Base-by-base conservation (phyloP, 208 protist genomes). In the Wallacemonas collosoma region DNA sequence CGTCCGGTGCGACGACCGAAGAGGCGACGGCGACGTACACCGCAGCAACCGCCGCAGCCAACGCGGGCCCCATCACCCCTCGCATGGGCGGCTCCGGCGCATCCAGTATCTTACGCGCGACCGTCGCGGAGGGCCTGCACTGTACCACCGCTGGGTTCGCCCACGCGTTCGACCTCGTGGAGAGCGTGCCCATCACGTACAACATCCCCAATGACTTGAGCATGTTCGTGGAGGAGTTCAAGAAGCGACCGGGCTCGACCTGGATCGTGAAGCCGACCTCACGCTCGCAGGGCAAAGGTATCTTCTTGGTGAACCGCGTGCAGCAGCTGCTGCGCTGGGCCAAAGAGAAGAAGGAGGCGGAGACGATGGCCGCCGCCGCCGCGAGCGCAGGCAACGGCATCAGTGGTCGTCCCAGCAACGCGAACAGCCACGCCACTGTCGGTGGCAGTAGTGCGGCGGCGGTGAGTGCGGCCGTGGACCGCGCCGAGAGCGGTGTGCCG, bases 241-340 rank as follows among this genome's bases (percentile, higher is more conserved):
- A 92, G 75, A 86, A 80, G 69, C 74, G 83, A 57, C 81, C 90
- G 55, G 75, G 83, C 15, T 77, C 74, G 17, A 87, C 93, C 61
- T 99, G 97, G 97, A 99, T 99, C 75, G 89, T 99, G 70, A 99
- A 99, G 77, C 98, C 98, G 9, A 91, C 94, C 6, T 83, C 84
- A 4, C 79, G 87, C 41, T 92, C 96, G 8, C 98, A 98, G 73
- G 98, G 98, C 47, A 91, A 89, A n/a, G 98, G 98, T 44, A 99
- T 99, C 50, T 99, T 99, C 66, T 82, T 99, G 53, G 89, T 99
- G 64, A 97, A 93, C 75, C 91, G 95, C 67, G 73, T 98, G 8
- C 72, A 87, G 58, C 94, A 98, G 78, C 72, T 98, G 53, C 88
- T 85, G 61, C 86, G 79, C n/a, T 92, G 86, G 88, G 62, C 89